Evolutionary conservation across 208 protist species (phyloP).

Genomic region (Leishmania tarentolae): DNA sequence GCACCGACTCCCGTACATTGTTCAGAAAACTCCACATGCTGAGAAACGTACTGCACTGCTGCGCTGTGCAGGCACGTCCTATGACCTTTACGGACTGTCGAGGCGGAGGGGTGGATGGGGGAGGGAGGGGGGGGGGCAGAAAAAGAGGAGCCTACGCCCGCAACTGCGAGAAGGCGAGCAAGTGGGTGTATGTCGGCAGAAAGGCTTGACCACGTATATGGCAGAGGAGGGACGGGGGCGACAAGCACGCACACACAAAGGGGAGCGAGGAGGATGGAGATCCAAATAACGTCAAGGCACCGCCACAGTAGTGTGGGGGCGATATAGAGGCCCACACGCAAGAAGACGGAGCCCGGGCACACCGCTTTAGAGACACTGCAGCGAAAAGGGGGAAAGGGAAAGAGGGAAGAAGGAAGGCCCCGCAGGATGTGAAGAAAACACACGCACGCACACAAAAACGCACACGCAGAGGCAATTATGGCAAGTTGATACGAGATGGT

Average conservation of each 20-base stretch:
- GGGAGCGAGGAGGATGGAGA: neutral
- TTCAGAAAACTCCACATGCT: constrained; percentile 31
- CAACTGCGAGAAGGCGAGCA: neutral
- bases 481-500: neutral
- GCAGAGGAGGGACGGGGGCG: neutral
- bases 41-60: neutral
- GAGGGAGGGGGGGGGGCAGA: neutral
- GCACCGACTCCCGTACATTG: constrained; percentile 32
- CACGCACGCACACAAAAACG: neutral
- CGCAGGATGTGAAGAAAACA: neutral
- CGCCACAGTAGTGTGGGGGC: neutral
- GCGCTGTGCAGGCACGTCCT: neutral
- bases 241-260: neutral
- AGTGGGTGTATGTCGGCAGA: neutral
- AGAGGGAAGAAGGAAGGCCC: neutral
- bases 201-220: neutral
- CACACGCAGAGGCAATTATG: neutral
- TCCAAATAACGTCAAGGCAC: neutral
- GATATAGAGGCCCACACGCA: neutral
- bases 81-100: neutral
- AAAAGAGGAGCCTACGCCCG: neutral
- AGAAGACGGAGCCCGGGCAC: neutral
- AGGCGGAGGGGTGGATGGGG: neutral
- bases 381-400: neutral
- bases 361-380: neutral